A percentile compares a stretch with the other conserved stretches of the same genome.
Conservation (phyloP, 202 grass and related monocot species). For the Digitaria exilis region DNA sequence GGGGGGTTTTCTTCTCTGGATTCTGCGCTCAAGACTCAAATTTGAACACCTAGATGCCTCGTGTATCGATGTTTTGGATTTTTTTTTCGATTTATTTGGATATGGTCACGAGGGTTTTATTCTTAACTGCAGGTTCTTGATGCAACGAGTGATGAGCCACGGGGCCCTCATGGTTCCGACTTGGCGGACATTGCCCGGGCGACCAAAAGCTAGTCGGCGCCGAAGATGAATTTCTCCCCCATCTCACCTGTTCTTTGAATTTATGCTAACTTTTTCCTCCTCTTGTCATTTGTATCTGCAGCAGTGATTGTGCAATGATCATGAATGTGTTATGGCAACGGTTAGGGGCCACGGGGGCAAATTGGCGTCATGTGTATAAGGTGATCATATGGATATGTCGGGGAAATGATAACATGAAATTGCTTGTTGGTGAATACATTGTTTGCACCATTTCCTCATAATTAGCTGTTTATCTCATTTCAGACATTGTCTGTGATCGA, state of each 20-base stretch:
- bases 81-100: not conserved
- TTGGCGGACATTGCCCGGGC: conserved; percentile 77
- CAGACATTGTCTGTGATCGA: conserved; percentile 75
- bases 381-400: conserved; percentile 19
- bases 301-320: conserved; percentile 59
- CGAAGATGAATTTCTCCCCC: not conserved
- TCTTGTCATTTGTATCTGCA: conserved; percentile 36
- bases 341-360: conserved; percentile 44
- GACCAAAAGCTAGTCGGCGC: conserved; percentile 58
- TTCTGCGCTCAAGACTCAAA: not conserved
- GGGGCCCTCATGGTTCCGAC: conserved; percentile 84
- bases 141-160: conserved; percentile 86
- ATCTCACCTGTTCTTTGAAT: not conserved
- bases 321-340: conserved; percentile 73
- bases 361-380: conserved; percentile 90
- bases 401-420: not conserved
- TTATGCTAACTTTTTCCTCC: not conserved
- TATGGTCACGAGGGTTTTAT: not conserved
- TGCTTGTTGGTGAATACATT: not conserved
- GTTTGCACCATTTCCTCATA: not conserved
- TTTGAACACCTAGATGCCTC: not conserved
- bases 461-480: conserved; percentile 26
- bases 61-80: not conserved
- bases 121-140: conserved; percentile 74
- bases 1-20: not conserved